A percentile compares a stretch with the other conserved stretches of the same genome.
Evolutionary conservation across 371 early-diverging fungal species (phyloP).

Genomic region (Mucor ambiguus): DNA sequence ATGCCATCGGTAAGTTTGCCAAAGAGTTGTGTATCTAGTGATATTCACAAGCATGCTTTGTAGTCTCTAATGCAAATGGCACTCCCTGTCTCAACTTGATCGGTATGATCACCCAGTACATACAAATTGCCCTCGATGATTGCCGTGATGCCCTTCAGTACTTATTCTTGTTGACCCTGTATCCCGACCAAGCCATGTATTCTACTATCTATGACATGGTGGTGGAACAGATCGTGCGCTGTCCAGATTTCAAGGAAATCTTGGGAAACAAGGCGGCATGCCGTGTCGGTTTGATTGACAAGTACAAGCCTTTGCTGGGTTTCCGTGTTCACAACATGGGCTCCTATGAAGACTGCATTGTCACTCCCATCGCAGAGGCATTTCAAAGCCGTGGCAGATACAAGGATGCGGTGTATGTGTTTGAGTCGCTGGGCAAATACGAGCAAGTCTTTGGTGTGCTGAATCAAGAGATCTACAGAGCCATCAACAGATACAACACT

Average conservation of each 20-base stretch:
- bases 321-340: neutral
- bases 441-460: conserved; percentile 74
- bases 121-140: conserved; percentile 51
- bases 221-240: conserved; percentile 46
- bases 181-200: conserved; percentile 42
- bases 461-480: conserved; percentile 34
- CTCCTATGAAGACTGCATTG: conserved; percentile 56
- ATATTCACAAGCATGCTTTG: neutral
- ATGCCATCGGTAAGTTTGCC: conserved; percentile 37
- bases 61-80: neutral
- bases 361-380: conserved; percentile 69
- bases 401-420: conserved; percentile 76
- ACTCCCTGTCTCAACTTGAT: conserved; percentile 56
- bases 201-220: conserved; percentile 42
- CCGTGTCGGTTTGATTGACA: neutral
- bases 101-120: conserved; percentile 62
- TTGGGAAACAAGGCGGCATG: neutral
- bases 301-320: neutral
- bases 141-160: conserved; percentile 67
- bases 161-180: conserved; percentile 63
- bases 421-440: conserved; percentile 66
- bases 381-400: conserved; percentile 68
- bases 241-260: conserved; percentile 52
- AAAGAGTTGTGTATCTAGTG: neutral
- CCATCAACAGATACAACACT: neutral